phyloP scores from a whole-genome alignment of 2,329 filamentous ascomycete species.

The Diplodia scrobiculata region DNA sequence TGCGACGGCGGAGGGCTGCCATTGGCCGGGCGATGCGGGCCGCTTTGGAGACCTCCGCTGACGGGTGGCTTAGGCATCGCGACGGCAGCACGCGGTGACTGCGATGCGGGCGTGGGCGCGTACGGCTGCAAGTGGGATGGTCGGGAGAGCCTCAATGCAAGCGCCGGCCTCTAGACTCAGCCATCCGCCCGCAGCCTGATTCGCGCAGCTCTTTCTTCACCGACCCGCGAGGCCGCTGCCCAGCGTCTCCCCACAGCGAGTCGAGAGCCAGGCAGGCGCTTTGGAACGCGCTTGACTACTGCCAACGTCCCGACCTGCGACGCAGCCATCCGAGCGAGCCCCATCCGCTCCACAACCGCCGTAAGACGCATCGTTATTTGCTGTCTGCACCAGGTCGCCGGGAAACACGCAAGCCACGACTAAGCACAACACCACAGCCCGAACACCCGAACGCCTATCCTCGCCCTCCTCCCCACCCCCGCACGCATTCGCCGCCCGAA shows the following conservation, averaged over 20 bases:
- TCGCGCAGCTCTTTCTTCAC: conserved; percentile 15
- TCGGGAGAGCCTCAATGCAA: conserved; percentile 21
- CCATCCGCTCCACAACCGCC: conserved; percentile 3
- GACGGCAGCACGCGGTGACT: conserved; percentile 10
- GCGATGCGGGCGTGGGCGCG: conserved; percentile 23
- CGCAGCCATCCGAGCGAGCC: conserved; percentile 17
- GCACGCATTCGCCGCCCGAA: not conserved
- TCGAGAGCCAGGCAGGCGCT: conserved; percentile 9
- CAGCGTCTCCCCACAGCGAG: conserved; percentile 12
- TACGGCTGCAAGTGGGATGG: conserved; percentile 8
- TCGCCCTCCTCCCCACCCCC: not conserved
- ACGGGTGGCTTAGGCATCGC: conserved; percentile 16
- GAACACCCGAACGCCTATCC: not conserved
- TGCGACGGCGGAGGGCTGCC: not conserved
- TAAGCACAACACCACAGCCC: not conserved
- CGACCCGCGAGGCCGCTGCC: conserved; percentile 4
- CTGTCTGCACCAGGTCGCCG: not conserved
- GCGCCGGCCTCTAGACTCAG: conserved; percentile 7
- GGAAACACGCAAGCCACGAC: conserved; percentile 4
- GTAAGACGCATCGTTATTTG: not conserved
- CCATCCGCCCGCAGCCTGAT: not conserved
- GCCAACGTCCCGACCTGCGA: conserved; percentile 11
- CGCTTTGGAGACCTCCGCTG: conserved; percentile 25
- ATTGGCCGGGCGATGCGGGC: conserved; percentile 15
- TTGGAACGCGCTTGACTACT: not conserved